Evolutionary conservation across 129 eudicot genomes (phyloP).

Genomic region (Gnaphalium uliginosum): DNA sequence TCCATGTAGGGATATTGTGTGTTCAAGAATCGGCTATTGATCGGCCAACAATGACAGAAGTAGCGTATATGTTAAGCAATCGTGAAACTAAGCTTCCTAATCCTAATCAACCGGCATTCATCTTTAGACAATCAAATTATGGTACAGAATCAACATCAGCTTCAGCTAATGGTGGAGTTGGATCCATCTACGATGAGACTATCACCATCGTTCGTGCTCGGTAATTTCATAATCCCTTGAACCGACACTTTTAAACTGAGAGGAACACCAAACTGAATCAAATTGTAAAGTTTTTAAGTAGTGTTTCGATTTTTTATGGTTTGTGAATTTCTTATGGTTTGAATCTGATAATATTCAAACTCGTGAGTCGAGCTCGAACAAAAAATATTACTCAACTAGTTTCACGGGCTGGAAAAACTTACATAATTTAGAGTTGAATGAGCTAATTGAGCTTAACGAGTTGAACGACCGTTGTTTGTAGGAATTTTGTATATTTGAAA

Average conservation of each 20-base stretch:
- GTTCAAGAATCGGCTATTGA: conserved; percentile 56
- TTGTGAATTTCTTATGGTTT: no score
- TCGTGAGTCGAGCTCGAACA: no score
- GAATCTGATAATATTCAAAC: no score
- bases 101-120: conserved; percentile 60
- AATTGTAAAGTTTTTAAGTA: no score
- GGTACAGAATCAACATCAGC: conserved; percentile 25
- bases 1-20: conserved; percentile 59
- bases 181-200: conserved; percentile 21
- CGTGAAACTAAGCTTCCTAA: conserved; percentile 37
- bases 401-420: no score
- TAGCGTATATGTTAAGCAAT: conserved; percentile 49
- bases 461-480: no score
- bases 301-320: no score
- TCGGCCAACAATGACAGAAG: conserved; percentile 58
- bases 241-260: background rate
- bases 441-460: no score
- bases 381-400: no score
- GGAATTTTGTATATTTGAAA: no score
- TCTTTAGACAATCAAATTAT: conserved; percentile 26
- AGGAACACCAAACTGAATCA: no score
- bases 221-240: conserved; percentile 2
- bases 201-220: conserved; percentile 35
- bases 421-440: no score
- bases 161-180: conserved; percentile 25